Conservation (phyloP, 169 alveolate species). For the Plasmodium cynomolgi region DNA sequence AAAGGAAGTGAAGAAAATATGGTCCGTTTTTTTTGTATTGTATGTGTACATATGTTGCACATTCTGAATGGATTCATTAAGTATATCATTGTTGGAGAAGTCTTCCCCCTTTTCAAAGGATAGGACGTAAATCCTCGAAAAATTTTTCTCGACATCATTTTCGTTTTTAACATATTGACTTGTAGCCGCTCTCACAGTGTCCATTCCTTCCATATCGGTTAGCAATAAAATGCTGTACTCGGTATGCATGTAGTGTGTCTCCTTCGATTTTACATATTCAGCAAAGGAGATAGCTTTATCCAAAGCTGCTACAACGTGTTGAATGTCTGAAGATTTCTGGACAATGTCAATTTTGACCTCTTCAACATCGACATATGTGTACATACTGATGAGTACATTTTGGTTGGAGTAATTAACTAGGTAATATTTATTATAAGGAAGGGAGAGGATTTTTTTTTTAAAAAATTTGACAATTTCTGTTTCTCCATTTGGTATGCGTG, state of each 20-base stretch:
- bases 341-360: conserved; percentile 27
- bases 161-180: conserved; percentile 1
- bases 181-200: conserved; percentile 1
- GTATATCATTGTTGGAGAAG: neutral
- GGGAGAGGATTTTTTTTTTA: conserved; percentile 2
- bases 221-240: conserved; percentile 51
- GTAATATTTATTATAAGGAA: conserved; percentile 24
- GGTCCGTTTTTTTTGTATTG: conserved; percentile 5
- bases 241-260: conserved; percentile 16
- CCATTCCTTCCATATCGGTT: conserved; percentile 28
- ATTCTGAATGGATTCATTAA: conserved; percentile 33
- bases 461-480: neutral
- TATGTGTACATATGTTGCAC: conserved; percentile 22
- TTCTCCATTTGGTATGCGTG: neutral
- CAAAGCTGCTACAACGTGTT: conserved; percentile 27
- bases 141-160: conserved; percentile 1
- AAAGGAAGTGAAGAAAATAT: conserved; percentile 21
- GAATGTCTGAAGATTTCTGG: conserved; percentile 31
- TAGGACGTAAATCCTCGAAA: conserved; percentile 59
- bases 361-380: conserved; percentile 10
- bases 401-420: conserved; percentile 23
- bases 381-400: conserved; percentile 17
- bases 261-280: conserved; percentile 14
- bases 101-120: conserved; percentile 45
- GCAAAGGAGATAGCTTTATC: conserved; percentile 44